These are phyloP conservation scores for Moricandia arvensis DNA, from an alignment of 345 rosid genomes.

Conservation along the genomic window DNA sequence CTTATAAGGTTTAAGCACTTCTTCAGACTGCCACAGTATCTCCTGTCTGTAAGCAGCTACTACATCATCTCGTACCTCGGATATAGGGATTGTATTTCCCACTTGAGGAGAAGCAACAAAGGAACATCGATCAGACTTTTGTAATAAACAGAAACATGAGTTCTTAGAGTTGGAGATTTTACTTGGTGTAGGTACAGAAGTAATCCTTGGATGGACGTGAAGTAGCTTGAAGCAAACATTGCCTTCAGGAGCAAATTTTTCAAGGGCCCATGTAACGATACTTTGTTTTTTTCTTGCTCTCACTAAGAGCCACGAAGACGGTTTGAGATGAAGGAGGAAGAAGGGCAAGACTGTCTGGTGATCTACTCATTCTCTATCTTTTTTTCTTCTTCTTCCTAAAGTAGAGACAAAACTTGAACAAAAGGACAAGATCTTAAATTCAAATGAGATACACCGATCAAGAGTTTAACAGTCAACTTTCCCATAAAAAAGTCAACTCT, in stretches of 20 bases:
- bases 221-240: constrained; percentile 57
- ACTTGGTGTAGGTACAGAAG: constrained; percentile 84
- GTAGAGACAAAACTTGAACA: neutral
- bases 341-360: constrained; percentile 26
- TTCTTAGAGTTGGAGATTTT: constrained; percentile 33
- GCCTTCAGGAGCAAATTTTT: constrained; percentile 54
- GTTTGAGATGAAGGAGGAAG: constrained; percentile 32
- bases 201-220: constrained; percentile 64
- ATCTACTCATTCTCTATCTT: constrained; percentile 27
- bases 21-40: constrained; percentile 58
- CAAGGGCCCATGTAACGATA: constrained; percentile 53
- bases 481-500: neutral
- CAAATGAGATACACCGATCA: neutral
- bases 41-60: constrained; percentile 79
- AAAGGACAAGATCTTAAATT: constrained; percentile 8
- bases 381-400: constrained; percentile 3
- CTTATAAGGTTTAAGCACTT: constrained; percentile 61
- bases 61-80: constrained; percentile 81
- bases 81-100: constrained; percentile 71
- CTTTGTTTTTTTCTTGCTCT: constrained; percentile 53
- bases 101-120: constrained; percentile 39
- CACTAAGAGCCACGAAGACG: constrained; percentile 65
- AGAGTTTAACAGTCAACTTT: too few species aligned
- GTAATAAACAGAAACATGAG: constrained; percentile 8
- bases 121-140: constrained; percentile 11